Evolutionary conservation across 1,284 basidiomycete species (phyloP).

Genomic region (Mycosarcoma mackinlayi): DNA sequence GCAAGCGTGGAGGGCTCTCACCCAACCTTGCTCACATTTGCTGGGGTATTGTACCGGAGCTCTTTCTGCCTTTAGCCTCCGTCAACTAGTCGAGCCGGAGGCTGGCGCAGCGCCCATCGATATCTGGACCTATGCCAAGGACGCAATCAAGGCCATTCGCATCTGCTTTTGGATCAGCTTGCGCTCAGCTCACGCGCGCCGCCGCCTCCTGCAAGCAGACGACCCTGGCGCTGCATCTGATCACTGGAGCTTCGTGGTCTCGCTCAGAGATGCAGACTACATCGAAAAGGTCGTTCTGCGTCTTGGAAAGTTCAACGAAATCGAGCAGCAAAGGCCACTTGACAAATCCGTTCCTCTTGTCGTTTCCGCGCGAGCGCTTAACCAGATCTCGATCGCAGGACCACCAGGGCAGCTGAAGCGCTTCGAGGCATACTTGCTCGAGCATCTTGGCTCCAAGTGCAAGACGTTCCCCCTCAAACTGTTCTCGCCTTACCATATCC

Average conservation of each 20-base stretch:
- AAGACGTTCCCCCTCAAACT: conserved; percentile 23
- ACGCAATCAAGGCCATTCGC: conserved; percentile 28
- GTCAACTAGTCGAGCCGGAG: conserved; percentile 6
- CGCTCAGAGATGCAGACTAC: conserved; percentile 9
- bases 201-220: conserved; percentile 7
- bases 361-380: conserved; percentile 21
- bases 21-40: conserved; percentile 20
- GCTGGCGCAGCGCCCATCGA: neutral
- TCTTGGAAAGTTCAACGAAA: conserved; percentile 16
- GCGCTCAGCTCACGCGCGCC: conserved; percentile 27
- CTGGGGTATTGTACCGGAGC: conserved; percentile 45
- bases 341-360: conserved; percentile 11
- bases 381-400: conserved; percentile 36
- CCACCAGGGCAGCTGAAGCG: conserved; percentile 17
- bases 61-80: conserved; percentile 27
- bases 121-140: conserved; percentile 27
- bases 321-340: conserved; percentile 19
- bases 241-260: conserved; percentile 36
- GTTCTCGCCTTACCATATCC: conserved; percentile 39
- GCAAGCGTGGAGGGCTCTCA: conserved; percentile 22
- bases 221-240: neutral
- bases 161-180: conserved; percentile 44
- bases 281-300: conserved; percentile 9
- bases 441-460: conserved; percentile 4
- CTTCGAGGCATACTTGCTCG: conserved; percentile 14